Conservation (phyloP, 2,329 filamentous ascomycete species). For the Aureobasidium sp. region DNA sequence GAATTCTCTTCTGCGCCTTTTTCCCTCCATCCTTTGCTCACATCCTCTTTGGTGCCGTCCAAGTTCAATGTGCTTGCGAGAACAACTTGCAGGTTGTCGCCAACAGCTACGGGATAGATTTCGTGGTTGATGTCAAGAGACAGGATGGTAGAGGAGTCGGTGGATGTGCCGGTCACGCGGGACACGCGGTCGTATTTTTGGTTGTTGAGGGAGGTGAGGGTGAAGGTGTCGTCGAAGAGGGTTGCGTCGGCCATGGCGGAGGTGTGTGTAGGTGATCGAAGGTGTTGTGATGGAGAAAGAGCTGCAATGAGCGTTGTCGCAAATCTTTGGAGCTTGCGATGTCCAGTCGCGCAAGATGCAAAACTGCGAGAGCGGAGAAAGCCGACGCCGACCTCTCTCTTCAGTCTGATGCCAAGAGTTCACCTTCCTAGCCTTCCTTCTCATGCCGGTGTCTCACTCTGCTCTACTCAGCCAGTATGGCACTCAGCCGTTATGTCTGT, state of each 20-base stretch:
- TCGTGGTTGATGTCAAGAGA: slow-evolving; percentile 91
- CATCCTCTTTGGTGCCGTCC: slow-evolving; percentile 62
- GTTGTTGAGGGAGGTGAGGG: slow-evolving; percentile 68
- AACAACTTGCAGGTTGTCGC: slow-evolving; percentile 72
- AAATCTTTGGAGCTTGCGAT: background rate
- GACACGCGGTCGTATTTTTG: slow-evolving; percentile 94
- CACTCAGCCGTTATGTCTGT: background rate
- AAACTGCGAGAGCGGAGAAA: background rate
- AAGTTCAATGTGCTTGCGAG: slow-evolving; percentile 79
- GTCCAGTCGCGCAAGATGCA: background rate
- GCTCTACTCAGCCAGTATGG: background rate
- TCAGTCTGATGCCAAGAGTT: background rate
- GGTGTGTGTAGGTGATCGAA: background rate
- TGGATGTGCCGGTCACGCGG: slow-evolving; percentile 70
- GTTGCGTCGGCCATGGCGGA: slow-evolving; percentile 70
- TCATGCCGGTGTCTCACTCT: background rate
- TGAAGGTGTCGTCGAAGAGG: slow-evolving; percentile 91
- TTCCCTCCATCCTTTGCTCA: slow-evolving; percentile 61
- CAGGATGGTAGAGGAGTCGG: slow-evolving; percentile 68
- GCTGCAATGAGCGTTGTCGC: background rate
- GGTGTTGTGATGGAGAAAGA: background rate
- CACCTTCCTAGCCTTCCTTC: background rate
- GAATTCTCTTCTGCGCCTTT: slow-evolving; percentile 46
- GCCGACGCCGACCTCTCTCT: background rate
- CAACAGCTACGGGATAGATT: slow-evolving; percentile 69